phyloP scores from a whole-genome alignment of 1,284 basidiomycete genomes.

The Chalciporus sp. region DNA sequence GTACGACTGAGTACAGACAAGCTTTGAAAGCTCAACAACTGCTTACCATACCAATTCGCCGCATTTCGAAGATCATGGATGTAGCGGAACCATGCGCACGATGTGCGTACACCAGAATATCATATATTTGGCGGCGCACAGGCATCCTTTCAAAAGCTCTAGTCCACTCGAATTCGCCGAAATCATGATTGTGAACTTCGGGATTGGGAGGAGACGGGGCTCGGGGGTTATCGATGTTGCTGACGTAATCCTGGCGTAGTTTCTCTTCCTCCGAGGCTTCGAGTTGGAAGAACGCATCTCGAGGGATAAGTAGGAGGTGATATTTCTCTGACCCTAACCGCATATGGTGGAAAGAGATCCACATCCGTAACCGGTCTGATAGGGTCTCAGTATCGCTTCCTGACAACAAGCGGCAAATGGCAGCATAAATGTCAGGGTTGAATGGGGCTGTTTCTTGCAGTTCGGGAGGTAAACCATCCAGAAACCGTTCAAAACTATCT shows the following conservation, averaged over 20 bases:
- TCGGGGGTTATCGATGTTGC: conserved; percentile 40
- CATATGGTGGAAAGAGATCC: conserved; percentile 61
- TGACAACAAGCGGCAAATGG: conserved; percentile 49
- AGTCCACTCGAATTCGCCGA: conserved; percentile 38
- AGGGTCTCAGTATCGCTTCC: conserved; percentile 44
- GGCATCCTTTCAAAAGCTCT: conserved; percentile 63
- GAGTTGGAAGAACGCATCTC: conserved; percentile 59
- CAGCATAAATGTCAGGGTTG: conserved; percentile 53
- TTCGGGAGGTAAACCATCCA: conserved; percentile 53
- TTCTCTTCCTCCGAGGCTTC: conserved; percentile 50
- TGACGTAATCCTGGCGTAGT: conserved; percentile 45
- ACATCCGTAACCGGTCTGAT: conserved; percentile 52
- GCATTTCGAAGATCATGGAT: conserved; percentile 57
- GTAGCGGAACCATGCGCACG: conserved; percentile 54
- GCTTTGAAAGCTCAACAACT: conserved; percentile 3
- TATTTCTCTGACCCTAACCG: conserved; percentile 60
- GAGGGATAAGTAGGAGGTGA: conserved; percentile 58
- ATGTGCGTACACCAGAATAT: conserved; percentile 67
- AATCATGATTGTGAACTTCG: conserved; percentile 27
- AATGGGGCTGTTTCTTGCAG: conserved; percentile 64
- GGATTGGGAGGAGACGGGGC: conserved; percentile 23
- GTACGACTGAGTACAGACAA: conserved; percentile 11
- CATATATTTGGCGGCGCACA: conserved; percentile 67
- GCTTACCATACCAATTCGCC: conserved; percentile 62
- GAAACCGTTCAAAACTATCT: conserved; percentile 49